Evolutionary conservation across 139 green algal species (phyloP), one percentile per base, ranked within the genome.

Genomic region (Chlorella sp.): DNA sequence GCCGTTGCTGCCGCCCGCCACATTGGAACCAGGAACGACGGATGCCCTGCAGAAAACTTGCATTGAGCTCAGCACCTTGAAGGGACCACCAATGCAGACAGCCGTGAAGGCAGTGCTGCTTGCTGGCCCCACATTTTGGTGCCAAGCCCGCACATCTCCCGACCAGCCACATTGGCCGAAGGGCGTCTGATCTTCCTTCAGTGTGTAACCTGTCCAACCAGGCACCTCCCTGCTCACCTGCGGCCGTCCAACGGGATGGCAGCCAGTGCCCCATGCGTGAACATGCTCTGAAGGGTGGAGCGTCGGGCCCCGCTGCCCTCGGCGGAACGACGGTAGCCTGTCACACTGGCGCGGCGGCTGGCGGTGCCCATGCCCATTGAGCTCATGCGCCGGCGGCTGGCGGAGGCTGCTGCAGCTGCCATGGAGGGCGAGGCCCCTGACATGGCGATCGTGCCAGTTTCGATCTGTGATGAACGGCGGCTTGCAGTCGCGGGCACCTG

Each of bases 231-330:
- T 71, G 24, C 86, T 39, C 73, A 77, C 73, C 86, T 84, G 48
- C 71, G 86, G 32, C 73, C 86, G 34, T 73, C 66, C 42, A 91
- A 34, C 42, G 80, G 75, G 7, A 87, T 80, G 1, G 87, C 34
- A 1, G 75, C 75, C 68, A 91, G 87, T 22, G 30, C 53, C 40
- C 39, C 78, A 12, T 85, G 87, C 0, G 81, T 48, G 73, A 91
- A 91, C 61, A 91, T 79, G 81, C 77, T 87, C 87, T 90, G 87
- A 7, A 53, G n/a, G 14, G 81, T 48, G 32, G 53, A 53, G 48
- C 87, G 81, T 5, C 76, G 81, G 18, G 22, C 30, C 32, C 66
- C 61, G 71, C 86, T 30, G 12, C n/a, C 61, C 36, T 37, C 64
- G 61, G 60, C 80, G 40, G 32, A 85, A 21, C 30, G 42, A 12